Percentiles rank a stretch among this genome's conserved stretches.
Evolutionary conservation across 768 basidiomycete genomes (phyloP).

Genomic region (Suillus plorans): DNA sequence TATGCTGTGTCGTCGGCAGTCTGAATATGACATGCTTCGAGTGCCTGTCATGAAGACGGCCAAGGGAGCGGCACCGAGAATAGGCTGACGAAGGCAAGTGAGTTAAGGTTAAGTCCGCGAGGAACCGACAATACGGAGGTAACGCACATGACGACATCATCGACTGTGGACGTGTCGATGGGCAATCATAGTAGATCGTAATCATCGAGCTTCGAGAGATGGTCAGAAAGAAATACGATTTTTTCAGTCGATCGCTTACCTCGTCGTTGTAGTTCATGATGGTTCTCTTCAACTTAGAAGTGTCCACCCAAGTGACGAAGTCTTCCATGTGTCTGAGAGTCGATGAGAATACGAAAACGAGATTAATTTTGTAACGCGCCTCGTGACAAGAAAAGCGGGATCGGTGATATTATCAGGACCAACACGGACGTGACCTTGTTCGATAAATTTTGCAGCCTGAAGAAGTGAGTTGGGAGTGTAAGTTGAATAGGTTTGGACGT

Average conservation of each 20-base stretch:
- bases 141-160: not conserved
- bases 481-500: conserved; percentile 32
- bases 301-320: conserved; percentile 99
- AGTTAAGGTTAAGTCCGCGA: conserved; percentile 8
- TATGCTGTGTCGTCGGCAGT: conserved; percentile 3
- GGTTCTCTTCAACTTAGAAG: conserved; percentile 93
- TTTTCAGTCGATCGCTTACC: conserved; percentile 40
- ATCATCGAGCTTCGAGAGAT: conserved; percentile 75
- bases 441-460: conserved; percentile 96
- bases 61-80: not conserved
- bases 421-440: conserved; percentile 97
- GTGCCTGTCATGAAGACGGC: not conserved
- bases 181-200: conserved; percentile 73
- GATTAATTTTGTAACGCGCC: conserved; percentile 41
- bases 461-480: conserved; percentile 11
- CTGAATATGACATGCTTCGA: not conserved
- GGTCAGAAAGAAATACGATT: conserved; percentile 15
- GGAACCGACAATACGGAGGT: not conserved
- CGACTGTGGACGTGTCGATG: not conserved
- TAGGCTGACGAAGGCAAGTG: not conserved
- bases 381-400: conserved; percentile 92
- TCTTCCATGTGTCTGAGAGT: conserved; percentile 88
- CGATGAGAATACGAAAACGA: conserved; percentile 7
- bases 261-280: conserved; percentile 97
- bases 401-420: conserved; percentile 96